These are phyloP conservation scores for Exidia glandulosa DNA, from an alignment of 768 basidiomycete genomes.

Conservation along the genomic window DNA sequence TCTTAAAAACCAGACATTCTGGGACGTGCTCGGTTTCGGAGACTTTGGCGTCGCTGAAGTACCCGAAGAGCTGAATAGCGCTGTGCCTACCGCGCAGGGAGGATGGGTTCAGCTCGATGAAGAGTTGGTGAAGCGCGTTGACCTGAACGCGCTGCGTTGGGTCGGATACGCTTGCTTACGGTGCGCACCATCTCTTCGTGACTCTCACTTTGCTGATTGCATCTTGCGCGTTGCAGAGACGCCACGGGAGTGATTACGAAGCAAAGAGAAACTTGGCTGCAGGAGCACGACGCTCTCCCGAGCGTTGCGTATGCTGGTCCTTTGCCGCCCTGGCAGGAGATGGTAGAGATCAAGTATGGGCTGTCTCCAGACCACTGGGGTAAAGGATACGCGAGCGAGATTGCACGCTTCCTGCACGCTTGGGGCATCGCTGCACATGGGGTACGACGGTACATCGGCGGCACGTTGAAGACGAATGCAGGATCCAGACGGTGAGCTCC, in stretches of 20 bases:
- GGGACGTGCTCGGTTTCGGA: not conserved
- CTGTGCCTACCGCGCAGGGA: not conserved
- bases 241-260: too few relatives aligned
- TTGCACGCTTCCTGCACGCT: not conserved
- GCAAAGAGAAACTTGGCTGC: not conserved
- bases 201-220: not conserved
- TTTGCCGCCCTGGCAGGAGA: not conserved
- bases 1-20: not conserved
- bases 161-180: not conserved
- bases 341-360: not conserved
- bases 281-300: not conserved
- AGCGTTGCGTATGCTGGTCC: not conserved
- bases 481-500: not conserved
- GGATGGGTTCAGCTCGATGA: not conserved
- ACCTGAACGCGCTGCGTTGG: not conserved
- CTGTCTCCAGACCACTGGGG: not conserved
- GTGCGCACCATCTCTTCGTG: not conserved
- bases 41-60: not conserved
- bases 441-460: not conserved
- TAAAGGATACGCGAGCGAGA: not conserved
- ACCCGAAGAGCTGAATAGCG: not conserved
- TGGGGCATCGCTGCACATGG: not conserved
- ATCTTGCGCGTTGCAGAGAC: not conserved
- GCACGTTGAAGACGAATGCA: not conserved
- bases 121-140: not conserved